A percentile compares a stretch with the other conserved stretches of the same genome.
Conservation (phyloP, 495 filamentous ascomycete species). For the Parathielavia hyrcaniae region DNA sequence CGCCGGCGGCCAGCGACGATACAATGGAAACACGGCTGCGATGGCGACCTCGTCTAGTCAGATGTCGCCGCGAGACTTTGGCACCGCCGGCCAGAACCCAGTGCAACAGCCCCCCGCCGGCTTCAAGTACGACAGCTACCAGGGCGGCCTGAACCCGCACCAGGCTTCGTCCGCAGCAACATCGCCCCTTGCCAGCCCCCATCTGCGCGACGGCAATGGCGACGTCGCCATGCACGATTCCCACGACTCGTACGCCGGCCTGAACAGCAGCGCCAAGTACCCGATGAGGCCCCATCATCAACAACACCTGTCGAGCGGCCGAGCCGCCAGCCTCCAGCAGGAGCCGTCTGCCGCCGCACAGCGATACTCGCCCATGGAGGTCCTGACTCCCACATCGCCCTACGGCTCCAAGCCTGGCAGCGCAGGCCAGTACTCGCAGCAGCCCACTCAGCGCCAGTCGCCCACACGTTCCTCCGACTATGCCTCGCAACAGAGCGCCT, state of each 20-base stretch:
- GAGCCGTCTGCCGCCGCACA: conserved; percentile 80
- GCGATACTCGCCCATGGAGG: conserved; percentile 93
- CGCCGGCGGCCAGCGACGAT: conserved; percentile 44
- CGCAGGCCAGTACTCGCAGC: conserved; percentile 39
- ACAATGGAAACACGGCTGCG: conserved; percentile 40
- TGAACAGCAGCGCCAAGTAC: conserved; percentile 56
- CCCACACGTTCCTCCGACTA: conserved; percentile 45
- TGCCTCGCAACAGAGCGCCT: conserved; percentile 43
- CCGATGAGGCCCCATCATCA: conserved; percentile 64
- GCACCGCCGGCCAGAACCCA: conserved; percentile 26
- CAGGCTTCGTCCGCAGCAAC: conserved; percentile 54
- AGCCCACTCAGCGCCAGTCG: conserved; percentile 44
- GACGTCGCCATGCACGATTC: conserved; percentile 92
- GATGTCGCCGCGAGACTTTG: conserved; percentile 43
- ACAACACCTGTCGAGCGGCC: conserved; percentile 47
- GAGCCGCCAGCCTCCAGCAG: conserved; percentile 49
- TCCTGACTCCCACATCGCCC: conserved; percentile 53
- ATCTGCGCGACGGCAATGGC: conserved; percentile 65
- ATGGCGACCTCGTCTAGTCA: conserved; percentile 25
- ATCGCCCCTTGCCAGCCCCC: conserved; percentile 61
- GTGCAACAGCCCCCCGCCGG: conserved; percentile 54
- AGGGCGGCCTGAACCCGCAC: conserved; percentile 48
- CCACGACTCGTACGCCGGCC: conserved; percentile 68
- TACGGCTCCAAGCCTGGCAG: conserved; percentile 41
- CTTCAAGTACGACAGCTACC: conserved; percentile 71